phyloP scores from a whole-genome alignment of 345 rosid genomes.

The Salix suchowensis region DNA sequence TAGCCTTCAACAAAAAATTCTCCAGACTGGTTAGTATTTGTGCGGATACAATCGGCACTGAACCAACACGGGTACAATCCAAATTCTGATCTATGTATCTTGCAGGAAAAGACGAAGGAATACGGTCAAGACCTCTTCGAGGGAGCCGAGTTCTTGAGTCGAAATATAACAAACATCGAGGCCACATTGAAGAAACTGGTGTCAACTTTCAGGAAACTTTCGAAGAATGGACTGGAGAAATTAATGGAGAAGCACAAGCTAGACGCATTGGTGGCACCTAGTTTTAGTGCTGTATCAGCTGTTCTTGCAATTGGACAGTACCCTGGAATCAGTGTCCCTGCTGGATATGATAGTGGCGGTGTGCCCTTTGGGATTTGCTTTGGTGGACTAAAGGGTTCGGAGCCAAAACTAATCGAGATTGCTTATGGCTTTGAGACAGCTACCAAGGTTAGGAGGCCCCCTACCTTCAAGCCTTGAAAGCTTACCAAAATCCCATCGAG shows the following conservation, averaged over 20 bases:
- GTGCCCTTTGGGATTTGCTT: constrained; percentile 62
- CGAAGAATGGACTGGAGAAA: constrained; percentile 47
- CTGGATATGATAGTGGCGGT: constrained; percentile 44
- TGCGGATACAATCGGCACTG: too few species aligned
- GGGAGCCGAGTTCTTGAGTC: constrained; percentile 24
- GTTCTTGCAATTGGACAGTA: constrained; percentile 64
- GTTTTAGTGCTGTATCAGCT: not conserved
- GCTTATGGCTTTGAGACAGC: constrained; percentile 72
- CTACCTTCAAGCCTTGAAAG: constrained; percentile 26
- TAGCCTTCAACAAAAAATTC: constrained; percentile 47
- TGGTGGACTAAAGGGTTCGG: constrained; percentile 56
- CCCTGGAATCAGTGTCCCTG: constrained; percentile 67
- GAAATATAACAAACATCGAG: too few species aligned
- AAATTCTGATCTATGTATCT: too few species aligned
- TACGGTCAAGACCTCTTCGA: constrained; percentile 45
- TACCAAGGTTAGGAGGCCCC: constrained; percentile 54
- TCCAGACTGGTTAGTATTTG: constrained; percentile 32
- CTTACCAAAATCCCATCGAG: too few species aligned
- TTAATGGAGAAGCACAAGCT: constrained; percentile 41
- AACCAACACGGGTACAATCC: too few species aligned
- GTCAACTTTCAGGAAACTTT: constrained; percentile 22
- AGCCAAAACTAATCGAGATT: constrained; percentile 64
- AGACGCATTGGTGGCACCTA: constrained; percentile 50
- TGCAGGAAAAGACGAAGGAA: constrained; percentile 50
- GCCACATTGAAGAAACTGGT: constrained; percentile 35